Evolutionary conservation across 768 basidiomycete species (phyloP), one percentile per base, ranked within the genome.

Genomic region (Clitopilus hobsonii): DNA sequence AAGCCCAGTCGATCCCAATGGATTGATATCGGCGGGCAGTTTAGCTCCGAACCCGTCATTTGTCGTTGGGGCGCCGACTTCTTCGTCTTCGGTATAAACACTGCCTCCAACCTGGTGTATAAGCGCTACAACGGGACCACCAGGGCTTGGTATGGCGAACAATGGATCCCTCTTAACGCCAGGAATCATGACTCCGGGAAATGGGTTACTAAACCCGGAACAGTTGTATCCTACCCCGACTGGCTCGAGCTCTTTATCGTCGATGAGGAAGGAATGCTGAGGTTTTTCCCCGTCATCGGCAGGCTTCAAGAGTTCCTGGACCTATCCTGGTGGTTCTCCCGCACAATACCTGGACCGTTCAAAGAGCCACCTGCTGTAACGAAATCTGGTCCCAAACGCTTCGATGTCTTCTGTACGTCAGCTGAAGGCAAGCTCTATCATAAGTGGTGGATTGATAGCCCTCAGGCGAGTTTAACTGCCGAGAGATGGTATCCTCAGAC

Each of bases 61-160:
- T 52, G 54, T 13, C 22, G 53, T 10, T 57, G 56, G 59, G 56
- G 56, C n/a, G 8, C 51, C 3, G 30, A 48, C 54, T 41, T 61
- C 38, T 51, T 58, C 54, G 47, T 58, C 45, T 61, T 61, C 48
- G 54, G 30, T 10, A 56, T 56, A 10, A 58, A 58, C 4, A 53
- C 32, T 11, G 58, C 58, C 36, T 53, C 30, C 27, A 32, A 45
- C 30, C 41, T 61, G 7, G 56, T 54, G 36, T 48, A 54, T 47
- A 58, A 54, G 30, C 45, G 28, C 20, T 61, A 51, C 47, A 41
- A 58, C 28, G 54, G 57, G n/a, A 14, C 38, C 5, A 8, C 6
- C 7, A 58, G 59, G 59, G 24, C 38, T 11, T n/a, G n/a, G n/a
- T n/a, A n/a, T n/a, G n/a, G n/a, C n/a, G 32, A 11, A 11, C 32